Evolutionary conservation across 2,329 filamentous ascomycete genomes (phyloP), one percentile per base, ranked within the genome.

Genomic region (Chalaropsis thielavioides): DNA sequence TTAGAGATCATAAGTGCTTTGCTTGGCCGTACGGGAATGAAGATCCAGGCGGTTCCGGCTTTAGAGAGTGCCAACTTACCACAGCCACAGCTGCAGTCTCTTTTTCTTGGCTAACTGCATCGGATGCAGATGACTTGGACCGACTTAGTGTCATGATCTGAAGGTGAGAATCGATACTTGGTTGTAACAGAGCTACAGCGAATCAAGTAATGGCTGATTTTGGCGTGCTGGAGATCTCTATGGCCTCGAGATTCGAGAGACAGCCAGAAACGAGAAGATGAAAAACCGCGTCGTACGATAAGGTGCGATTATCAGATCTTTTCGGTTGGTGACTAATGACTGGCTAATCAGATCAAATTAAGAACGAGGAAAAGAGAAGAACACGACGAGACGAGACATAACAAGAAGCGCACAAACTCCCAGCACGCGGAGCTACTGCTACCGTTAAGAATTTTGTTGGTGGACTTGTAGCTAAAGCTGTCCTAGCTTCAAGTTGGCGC

Each of bases 351-450:
- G 27, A 41, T 63, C 24, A 54, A 35, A 38, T 56, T 43, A 54
- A 40, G 43, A 10, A 63, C 46, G 15, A 46, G 41, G 35, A 22
- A 61, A 66, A 63, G 41, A 61, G 35, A 51, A 58, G 15, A 63
- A n/a, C 10, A 10, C 44, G 35, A 58, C 13, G 17, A 31, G 59
- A 64, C 24, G 31, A 13, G 6, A 31, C 31, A n/a, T n/a, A n/a
- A 54, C 24, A 27, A 31, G 38, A 10, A 63, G 22, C 17, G 24
- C n/a, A 22, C 46, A 19, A 51, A 8, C 19, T n/a, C 6, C 17
- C 41, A 38, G 22, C 31, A 17, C 13, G 19, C 8, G 2, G 7
- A 38, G 35, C 7, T 38, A 10, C 35, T 38, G 35, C 35, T 10
- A 8, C 3, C 8, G 35, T 38, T 38, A 4, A 38, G 35, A 38